These are phyloP conservation scores for Pontederia paniculata DNA, from an alignment of 176 grass and related monocot genomes.

Conservation along the genomic window DNA sequence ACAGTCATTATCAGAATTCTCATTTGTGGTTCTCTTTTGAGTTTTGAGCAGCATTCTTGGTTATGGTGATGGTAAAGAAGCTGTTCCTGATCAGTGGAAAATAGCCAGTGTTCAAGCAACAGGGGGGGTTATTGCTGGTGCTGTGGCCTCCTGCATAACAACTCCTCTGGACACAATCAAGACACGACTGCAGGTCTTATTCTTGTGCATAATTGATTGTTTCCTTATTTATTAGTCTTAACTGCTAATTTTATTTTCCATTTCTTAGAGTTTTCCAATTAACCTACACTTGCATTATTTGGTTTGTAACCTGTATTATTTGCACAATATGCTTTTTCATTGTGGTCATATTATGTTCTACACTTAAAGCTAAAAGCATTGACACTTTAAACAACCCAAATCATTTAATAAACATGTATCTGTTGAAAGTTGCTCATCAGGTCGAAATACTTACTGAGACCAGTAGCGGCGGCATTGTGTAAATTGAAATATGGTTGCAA, in stretches of 20 bases:
- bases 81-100: slow-evolving; percentile 48
- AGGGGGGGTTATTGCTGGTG: slow-evolving; percentile 77
- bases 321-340: slow-evolving; percentile 2
- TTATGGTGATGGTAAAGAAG: slow-evolving; percentile 37
- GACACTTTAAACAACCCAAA: too few species aligned
- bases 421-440: too few species aligned
- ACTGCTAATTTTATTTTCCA: neutral
- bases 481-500: too few species aligned
- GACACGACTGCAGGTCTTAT: slow-evolving; percentile 68
- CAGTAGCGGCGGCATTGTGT: too few species aligned
- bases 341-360: neutral
- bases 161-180: slow-evolving; percentile 97
- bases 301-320: neutral
- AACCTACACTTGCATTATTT: neutral
- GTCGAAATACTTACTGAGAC: too few species aligned
- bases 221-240: slow-evolving; percentile 1
- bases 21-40: slow-evolving; percentile 12
- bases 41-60: slow-evolving; percentile 43
- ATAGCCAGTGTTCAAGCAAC: slow-evolving; percentile 87
- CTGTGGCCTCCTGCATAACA: slow-evolving; percentile 78
- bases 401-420: too few species aligned
- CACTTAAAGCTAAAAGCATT: too few species aligned
- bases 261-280: too few species aligned
- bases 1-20: neutral
- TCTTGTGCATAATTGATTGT: neutral